Conservation (phyloP, 192 early-diverging fungal species). For the Coemansia sp. region DNA sequence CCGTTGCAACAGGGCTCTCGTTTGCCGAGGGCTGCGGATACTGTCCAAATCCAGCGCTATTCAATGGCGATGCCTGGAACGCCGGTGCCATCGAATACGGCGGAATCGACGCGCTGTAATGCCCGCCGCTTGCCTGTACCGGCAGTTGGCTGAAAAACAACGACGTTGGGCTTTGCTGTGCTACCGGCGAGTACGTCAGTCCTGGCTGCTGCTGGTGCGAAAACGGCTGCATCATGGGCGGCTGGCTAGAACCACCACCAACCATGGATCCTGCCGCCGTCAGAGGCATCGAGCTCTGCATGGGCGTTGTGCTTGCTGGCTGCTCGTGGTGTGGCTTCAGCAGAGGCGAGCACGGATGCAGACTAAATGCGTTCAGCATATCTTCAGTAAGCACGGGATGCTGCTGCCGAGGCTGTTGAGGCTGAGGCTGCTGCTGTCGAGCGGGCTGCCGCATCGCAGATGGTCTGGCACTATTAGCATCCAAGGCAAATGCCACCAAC, state of each 20-base stretch:
- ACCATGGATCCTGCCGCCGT: not conserved
- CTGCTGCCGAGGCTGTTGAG: constrained; percentile 21
- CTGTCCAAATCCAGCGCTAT: constrained; percentile 9
- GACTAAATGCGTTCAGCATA: constrained; percentile 26
- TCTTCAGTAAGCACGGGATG: constrained; percentile 33
- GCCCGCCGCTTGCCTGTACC: constrained; percentile 1
- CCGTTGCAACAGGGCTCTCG: constrained; percentile 12
- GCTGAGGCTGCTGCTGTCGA: constrained; percentile 23
- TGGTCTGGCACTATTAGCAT: not conserved
- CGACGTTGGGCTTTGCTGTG: constrained; percentile 17
- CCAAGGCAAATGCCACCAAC: constrained; percentile 28
- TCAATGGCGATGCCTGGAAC: constrained; percentile 21
- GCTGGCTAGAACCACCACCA: not conserved
- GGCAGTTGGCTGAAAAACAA: constrained; percentile 15
- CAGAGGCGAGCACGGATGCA: constrained; percentile 33
- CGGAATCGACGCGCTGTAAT: constrained; percentile 12
- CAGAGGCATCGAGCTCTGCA: not conserved
- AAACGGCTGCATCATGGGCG: constrained; percentile 20
- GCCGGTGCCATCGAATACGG: constrained; percentile 24
- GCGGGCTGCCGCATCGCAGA: constrained; percentile 8
- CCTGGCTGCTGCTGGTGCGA: constrained; percentile 14
- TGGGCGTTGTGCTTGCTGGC: not conserved
- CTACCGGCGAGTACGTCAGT: constrained; percentile 14
- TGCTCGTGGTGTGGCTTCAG: constrained; percentile 20
- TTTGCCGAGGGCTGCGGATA: not conserved